Evolutionary conservation across 2,329 filamentous ascomycete genomes (phyloP).

Genomic region (Fonsecaea erecta): DNA sequence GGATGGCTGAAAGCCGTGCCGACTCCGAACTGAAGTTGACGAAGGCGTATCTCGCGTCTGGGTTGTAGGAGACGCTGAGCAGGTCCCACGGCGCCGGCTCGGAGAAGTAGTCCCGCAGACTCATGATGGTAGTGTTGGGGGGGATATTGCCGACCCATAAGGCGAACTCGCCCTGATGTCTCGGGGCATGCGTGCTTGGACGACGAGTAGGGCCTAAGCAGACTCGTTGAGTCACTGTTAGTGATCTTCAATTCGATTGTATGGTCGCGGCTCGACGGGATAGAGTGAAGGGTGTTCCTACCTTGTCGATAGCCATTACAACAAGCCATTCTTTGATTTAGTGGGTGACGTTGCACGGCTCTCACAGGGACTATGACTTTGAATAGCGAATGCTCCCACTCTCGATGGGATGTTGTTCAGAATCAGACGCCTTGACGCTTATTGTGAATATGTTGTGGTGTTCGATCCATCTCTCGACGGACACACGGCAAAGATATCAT

Average conservation of each 20-base stretch:
- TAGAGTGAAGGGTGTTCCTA: neutral
- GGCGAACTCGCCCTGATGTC: slow-evolving; percentile 22
- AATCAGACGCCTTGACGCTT: neutral
- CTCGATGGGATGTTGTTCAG: neutral
- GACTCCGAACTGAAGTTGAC: slow-evolving; percentile 28
- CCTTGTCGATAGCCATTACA: neutral
- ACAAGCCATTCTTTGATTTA: neutral
- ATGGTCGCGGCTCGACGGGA: neutral
- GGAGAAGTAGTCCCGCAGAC: slow-evolving; percentile 29
- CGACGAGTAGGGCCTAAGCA: neutral
- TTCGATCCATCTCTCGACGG: neutral
- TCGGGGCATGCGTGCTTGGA: neutral
- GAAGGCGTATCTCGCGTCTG: slow-evolving; percentile 31
- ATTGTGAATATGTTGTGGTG: neutral
- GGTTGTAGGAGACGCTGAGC: slow-evolving; percentile 31
- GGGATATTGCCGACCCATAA: slow-evolving; percentile 35
- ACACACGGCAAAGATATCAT: neutral
- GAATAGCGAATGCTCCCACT: neutral
- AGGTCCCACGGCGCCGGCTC: slow-evolving; percentile 8
- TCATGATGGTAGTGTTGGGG: slow-evolving; percentile 24
- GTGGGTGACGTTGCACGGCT: neutral
- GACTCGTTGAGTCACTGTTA: neutral
- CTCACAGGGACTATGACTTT: neutral
- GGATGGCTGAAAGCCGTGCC: slow-evolving; percentile 22
- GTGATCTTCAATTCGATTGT: neutral